Evolutionary conservation across 2,329 filamentous ascomycete species (phyloP), one percentile per base, ranked within the genome.

Genomic region (Arthrobotrys megalospora): DNA sequence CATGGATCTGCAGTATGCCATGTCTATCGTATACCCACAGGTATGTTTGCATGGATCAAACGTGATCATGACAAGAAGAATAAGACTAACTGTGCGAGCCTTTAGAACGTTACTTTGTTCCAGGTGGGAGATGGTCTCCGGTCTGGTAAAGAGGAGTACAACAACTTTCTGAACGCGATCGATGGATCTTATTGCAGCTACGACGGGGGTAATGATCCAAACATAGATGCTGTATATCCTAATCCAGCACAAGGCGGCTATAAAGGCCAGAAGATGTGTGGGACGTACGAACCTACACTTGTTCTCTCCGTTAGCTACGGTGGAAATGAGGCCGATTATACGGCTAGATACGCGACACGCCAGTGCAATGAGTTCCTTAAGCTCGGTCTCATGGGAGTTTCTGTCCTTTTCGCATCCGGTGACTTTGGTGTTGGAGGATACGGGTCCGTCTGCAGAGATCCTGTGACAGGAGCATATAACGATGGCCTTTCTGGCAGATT

Each of bases 131-230:
- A 85, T 60, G 84, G 86, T 77, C 83, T 85, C 8, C 80, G 85
- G 16, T 84, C 82, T 87, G 87, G 86, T 80, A 93, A 92, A 82
- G 91, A 93, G 84, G 90, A 90, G 0, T 92, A 92, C 83, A 85
- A 92, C 0, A 86, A 86, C n/a, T 92, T 89, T 85, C 85, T 92
- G 6, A 86, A 88, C 70, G 88, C 89, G 83, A 83, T 91, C 52
- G 87, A 88, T 80, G 86, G 83, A 48, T 82, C 82, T 32, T 87
- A 86, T 82, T 86, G 86, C 82, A 83, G 81, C 5, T 85, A 85
- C 77, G 81, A 84, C 41, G 84, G 85, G 38, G 84, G 86, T 63
- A 84, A 84, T 64, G 85, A 85, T 52, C 83, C 83, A 0, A 82
- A 80, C 24, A 80, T 84, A 24, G 1, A 86, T 90, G 0, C 83